These are phyloP conservation scores for Tarenaya hassleriana DNA, from an alignment of 345 rosid species.

Conservation along the genomic window DNA sequence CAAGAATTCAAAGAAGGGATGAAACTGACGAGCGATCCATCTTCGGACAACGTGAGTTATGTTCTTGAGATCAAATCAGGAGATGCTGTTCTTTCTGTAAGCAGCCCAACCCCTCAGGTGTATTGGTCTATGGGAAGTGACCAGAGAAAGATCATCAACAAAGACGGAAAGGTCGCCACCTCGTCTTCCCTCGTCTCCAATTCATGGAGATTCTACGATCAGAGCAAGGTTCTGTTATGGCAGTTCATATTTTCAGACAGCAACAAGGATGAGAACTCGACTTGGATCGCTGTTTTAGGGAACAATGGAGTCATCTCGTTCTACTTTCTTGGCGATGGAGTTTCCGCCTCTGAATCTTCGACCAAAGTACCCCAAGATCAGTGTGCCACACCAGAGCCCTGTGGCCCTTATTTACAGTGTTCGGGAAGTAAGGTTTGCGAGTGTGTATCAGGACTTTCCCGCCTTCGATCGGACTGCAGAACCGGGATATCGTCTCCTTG, in stretches of 20 bases:
- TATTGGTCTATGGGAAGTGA: slow-evolving; percentile 79
- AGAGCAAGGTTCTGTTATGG: slow-evolving; percentile 40
- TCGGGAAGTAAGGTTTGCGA: slow-evolving; percentile 42
- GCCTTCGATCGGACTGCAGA: slow-evolving; percentile 34
- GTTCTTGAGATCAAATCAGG: slow-evolving; percentile 73
- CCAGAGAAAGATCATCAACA: slow-evolving; percentile 31
- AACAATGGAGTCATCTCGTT: slow-evolving; percentile 59
- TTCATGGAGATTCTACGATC: slow-evolving; percentile 78
- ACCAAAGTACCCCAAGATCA: slow-evolving; percentile 57
- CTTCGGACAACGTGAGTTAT: slow-evolving; percentile 47
- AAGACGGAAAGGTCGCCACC: slow-evolving; percentile 37
- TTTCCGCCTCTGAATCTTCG: slow-evolving; percentile 25
- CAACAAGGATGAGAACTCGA: slow-evolving; percentile 36
- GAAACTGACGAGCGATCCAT: slow-evolving; percentile 57
- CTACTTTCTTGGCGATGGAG: slow-evolving; percentile 34
- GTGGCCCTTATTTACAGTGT: slow-evolving; percentile 54
- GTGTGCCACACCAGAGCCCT: slow-evolving; percentile 66
- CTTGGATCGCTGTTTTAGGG: slow-evolving; percentile 74
- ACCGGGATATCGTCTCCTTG: slow-evolving; percentile 57
- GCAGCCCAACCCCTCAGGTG: slow-evolving; percentile 50
- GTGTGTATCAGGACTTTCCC: slow-evolving; percentile 51
- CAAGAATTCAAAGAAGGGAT: slow-evolving; percentile 62
- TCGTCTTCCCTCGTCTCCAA: slow-evolving; percentile 45
- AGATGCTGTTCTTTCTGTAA: slow-evolving; percentile 62
- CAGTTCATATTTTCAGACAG: slow-evolving; percentile 44